A percentile compares a stretch with the other conserved stretches of the same genome.
These are phyloP conservation scores for Orbilia javanica DNA, from an alignment of 2,329 filamentous ascomycete species.

Conservation along the genomic window DNA sequence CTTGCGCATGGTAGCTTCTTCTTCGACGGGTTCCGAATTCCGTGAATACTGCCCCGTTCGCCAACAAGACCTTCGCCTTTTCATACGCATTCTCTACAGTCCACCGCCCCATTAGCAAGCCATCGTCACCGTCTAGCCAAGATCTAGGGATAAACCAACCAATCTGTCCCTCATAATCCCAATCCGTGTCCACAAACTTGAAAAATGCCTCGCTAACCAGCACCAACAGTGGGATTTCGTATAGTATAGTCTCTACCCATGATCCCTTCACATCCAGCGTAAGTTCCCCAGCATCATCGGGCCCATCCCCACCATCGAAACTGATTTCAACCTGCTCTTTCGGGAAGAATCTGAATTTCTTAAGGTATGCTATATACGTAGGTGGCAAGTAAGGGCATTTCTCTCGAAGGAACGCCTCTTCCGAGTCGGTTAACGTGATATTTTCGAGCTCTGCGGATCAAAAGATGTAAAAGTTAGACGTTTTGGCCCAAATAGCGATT, in stretches of 20 bases:
- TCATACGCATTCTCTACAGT: slow-evolving; percentile 67
- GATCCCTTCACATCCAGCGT: slow-evolving; percentile 81
- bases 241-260: slow-evolving; percentile 96
- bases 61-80: slow-evolving; percentile 82
- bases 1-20: slow-evolving; percentile 94
- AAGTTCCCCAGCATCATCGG: slow-evolving; percentile 79
- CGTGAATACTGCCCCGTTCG: slow-evolving; percentile 87
- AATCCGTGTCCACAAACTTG: slow-evolving; percentile 93
- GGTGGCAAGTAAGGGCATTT: slow-evolving; percentile 84
- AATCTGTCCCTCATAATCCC: slow-evolving; percentile 88
- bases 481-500: background rate
- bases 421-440: slow-evolving; percentile 81
- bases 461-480: background rate
- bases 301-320: slow-evolving; percentile 75
- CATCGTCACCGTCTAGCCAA: background rate
- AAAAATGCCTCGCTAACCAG: slow-evolving; percentile 97
- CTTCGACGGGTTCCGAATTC: slow-evolving; percentile 93
- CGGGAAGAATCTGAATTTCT: slow-evolving; percentile 83
- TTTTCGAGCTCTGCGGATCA: slow-evolving; percentile 78
- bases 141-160: slow-evolving; percentile 73
- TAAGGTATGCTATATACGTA: slow-evolving; percentile 84
- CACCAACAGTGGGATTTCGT: slow-evolving; percentile 94
- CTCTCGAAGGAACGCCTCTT: slow-evolving; percentile 80
- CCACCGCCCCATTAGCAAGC: slow-evolving; percentile 27
- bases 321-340: slow-evolving; percentile 80